Evolutionary conservation across 208 protist genomes (phyloP), one percentile per base, ranked within the genome.

Genomic region (Trypanosoma avium): DNA sequence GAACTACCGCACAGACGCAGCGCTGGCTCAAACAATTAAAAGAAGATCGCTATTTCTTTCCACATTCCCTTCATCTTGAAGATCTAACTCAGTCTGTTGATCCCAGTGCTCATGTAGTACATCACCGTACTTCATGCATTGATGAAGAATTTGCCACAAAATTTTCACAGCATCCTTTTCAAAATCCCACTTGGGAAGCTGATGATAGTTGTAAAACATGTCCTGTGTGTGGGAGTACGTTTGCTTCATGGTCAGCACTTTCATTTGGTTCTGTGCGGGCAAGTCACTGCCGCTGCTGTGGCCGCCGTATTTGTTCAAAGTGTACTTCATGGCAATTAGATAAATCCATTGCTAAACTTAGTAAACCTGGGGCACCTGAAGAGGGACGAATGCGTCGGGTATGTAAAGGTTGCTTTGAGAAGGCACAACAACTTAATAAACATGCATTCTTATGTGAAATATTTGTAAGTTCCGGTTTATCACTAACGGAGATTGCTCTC

Each of bases 251-350:
- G 50, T 68, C 27, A 33, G 56, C 4, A 54, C 64, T 47, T 48
- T 78, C 30, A 17, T 61, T 76, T 21, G 48, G 42, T 21, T 66
- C 73, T 13, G 74, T 77, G 4, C 72, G 75, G 0, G 74, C 84
- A 5, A 75, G 79, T 42, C 80, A 92, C 67, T 92, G 86, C 49
- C 82, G 86, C 17, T 76, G 77, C 70, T 92, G 86, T 55, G 86
- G 86, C 32, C 61, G 73, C 15, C 82, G 79, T 2, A 73, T 88
- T 35, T 92, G 86, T 59, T 52, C 61, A 26, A 50, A 61, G 26
- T 92, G 86, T 73, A 83, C 84, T 32, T 74, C 73, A 21, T 74
- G 75, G 46, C 43, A 70, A n/a, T 69, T 79, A 1, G 77, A 89
- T 55, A 70, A 72, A 56, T 90, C 86, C 24, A 83, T 92, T 38